A percentile compares a stretch with the other conserved stretches of the same genome.
phyloP scores from a whole-genome alignment of 192 early-diverging fungal species.

The Piromyces sp. region DNA sequence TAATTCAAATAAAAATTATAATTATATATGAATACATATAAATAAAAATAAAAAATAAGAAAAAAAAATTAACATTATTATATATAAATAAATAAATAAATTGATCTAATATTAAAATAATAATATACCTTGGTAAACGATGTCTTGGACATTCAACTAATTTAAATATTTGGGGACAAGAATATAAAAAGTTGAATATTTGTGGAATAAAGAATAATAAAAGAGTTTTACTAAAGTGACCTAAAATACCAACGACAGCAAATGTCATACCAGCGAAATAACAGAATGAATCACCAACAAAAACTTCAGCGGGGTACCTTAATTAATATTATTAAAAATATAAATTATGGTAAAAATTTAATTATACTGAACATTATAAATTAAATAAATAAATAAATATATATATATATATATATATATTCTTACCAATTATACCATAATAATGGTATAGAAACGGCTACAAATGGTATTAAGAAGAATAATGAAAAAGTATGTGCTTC shows the following conservation, averaged over 20 bases:
- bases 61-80: too few species aligned
- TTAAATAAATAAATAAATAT: neutral
- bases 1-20: too few species aligned
- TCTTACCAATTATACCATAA: constrained; percentile 71
- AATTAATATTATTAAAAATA: too few species aligned
- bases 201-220: constrained; percentile 90
- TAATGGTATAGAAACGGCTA: constrained; percentile 65
- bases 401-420: constrained; percentile 1
- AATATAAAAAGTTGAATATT: constrained; percentile 93
- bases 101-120: too few species aligned
- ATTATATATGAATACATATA: too few species aligned
- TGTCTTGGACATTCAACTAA: constrained; percentile 92
- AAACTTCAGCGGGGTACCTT: constrained; percentile 73
- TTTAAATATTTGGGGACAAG: constrained; percentile 81
- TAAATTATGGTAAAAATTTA: too few species aligned
- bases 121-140: constrained; percentile 59
- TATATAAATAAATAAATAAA: too few species aligned
- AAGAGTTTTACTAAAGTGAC: constrained; percentile 58
- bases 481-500: constrained; percentile 72
- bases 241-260: constrained; percentile 87
- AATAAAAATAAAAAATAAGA: too few species aligned
- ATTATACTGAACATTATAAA: too few species aligned
- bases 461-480: constrained; percentile 85
- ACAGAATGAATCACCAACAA: constrained; percentile 91
- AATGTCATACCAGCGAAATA: constrained; percentile 99